Evolutionary conservation across 2,329 filamentous ascomycete species (phyloP).

Genomic region (Phaeosphaeriaceae sp.): DNA sequence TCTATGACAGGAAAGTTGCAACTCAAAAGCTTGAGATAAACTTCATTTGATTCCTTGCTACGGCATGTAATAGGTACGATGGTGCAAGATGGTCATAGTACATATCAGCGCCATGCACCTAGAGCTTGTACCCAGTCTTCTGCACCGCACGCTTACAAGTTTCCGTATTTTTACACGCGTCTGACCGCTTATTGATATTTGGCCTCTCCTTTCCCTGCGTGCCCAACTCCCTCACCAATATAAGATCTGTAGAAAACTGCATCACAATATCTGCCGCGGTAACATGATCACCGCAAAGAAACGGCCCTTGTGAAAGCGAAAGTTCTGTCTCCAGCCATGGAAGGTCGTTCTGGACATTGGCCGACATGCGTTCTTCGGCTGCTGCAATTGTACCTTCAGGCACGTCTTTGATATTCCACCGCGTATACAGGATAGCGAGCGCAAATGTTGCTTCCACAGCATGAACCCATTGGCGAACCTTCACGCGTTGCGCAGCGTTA

Average conservation of each 20-base stretch:
- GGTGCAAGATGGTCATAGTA: too few species aligned
- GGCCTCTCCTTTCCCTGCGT: conserved; percentile 39
- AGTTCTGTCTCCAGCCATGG: conserved; percentile 54
- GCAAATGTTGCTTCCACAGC: conserved; percentile 57
- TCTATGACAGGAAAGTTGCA: too few species aligned
- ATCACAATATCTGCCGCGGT: conserved; percentile 57
- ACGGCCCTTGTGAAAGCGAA: conserved; percentile 45
- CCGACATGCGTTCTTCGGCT: conserved; percentile 48
- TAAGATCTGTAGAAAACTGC: conserved; percentile 51
- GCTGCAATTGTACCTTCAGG: conserved; percentile 37
- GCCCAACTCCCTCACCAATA: conserved; percentile 48
- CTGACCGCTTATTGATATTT: conserved; percentile 43
- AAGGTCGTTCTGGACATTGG: conserved; percentile 55
- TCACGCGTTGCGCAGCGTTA: conserved; percentile 41
- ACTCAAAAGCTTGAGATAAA: too few species aligned
- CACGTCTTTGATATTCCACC: conserved; percentile 48
- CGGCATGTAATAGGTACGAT: too few species aligned
- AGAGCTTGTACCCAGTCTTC: conserved; percentile 46
- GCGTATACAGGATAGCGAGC: conserved; percentile 54
- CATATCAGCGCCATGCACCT: too few species aligned
- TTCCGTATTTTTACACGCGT: conserved; percentile 44
- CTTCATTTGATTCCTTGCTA: too few species aligned
- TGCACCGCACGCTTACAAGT: conserved; percentile 49
- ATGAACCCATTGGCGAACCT: conserved; percentile 54
- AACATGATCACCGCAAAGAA: conserved; percentile 51